Evolutionary conservation across 345 rosid species (phyloP).

Genomic region (Pseudoturritis turrita): DNA sequence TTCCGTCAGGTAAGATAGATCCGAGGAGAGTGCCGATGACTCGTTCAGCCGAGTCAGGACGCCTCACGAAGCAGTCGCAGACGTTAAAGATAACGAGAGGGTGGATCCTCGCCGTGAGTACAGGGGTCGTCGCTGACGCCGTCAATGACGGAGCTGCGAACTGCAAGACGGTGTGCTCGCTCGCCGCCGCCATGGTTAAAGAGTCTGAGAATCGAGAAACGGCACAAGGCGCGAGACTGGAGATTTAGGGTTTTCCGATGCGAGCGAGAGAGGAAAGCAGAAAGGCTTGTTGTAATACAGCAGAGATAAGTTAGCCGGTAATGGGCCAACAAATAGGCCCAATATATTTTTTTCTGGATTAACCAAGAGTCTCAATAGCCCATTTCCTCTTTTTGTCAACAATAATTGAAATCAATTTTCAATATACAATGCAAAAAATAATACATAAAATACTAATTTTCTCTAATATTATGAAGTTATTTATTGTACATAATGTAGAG

Average conservation of each 20-base stretch:
- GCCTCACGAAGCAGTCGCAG: conserved; percentile 90
- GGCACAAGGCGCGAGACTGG: conserved; percentile 11
- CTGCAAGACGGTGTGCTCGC: conserved; percentile 67
- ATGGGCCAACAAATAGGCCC: conserved; percentile 25
- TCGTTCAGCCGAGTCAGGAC: conserved; percentile 90
- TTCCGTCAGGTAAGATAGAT: conserved; percentile 76
- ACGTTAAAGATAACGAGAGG: conserved; percentile 92
- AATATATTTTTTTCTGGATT: background rate
- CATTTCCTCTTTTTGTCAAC: too few species aligned
- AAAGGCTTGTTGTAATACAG: background rate
- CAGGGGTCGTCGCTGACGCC: conserved; percentile 3
- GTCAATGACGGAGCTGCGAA: conserved; percentile 40
- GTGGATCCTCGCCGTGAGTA: conserved; percentile 62
- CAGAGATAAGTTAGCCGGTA: background rate
- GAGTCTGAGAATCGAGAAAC: conserved; percentile 3
- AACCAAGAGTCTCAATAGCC: background rate
- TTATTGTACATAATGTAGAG: too few species aligned
- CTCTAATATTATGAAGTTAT: too few species aligned
- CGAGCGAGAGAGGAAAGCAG: background rate
- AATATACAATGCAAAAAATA: too few species aligned
- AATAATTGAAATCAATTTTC: too few species aligned
- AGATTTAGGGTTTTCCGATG: conserved; percentile 32
- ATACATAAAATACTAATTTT: too few species aligned
- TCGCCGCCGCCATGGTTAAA: conserved; percentile 63
- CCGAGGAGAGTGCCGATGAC: conserved; percentile 98